Conservation (phyloP, 2,329 filamentous ascomycete species). For the Fusarium succisae region DNA sequence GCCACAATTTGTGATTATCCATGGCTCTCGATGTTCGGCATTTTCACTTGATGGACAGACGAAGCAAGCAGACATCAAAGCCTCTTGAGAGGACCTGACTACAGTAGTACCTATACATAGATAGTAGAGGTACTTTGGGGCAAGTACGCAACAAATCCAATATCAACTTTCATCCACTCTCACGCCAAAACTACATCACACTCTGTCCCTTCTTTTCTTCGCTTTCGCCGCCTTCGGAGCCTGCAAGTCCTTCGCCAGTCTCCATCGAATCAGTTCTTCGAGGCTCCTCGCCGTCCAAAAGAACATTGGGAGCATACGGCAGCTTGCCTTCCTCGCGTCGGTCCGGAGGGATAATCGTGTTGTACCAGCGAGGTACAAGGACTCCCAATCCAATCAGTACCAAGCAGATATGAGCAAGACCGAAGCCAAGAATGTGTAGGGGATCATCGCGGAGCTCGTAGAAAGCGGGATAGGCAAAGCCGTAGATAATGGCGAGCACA, state of each 20-base stretch:
- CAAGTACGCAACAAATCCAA: neutral
- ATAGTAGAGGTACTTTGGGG: no score
- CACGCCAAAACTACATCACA: neutral
- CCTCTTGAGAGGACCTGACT: neutral
- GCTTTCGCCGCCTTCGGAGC: conserved; percentile 7
- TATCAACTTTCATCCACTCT: neutral
- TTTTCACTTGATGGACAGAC: neutral
- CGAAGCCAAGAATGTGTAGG: conserved; percentile 60
- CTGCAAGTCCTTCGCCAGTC: conserved; percentile 3
- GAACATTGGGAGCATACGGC: conserved; percentile 37
- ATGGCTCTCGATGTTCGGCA: neutral
- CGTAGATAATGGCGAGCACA: conserved; percentile 60
- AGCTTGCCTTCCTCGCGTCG: conserved; percentile 57
- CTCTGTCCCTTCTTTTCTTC: conserved; percentile 20
- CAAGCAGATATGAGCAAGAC: conserved; percentile 57
- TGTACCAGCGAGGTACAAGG: conserved; percentile 63
- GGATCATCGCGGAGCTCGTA: conserved; percentile 59
- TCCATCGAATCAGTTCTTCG: conserved; percentile 30
- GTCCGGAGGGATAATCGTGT: conserved; percentile 59
- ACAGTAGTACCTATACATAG: no score
- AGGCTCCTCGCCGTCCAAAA: conserved; percentile 26
- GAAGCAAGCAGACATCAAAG: neutral
- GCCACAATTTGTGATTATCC: no score
- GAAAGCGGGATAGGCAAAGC: conserved; percentile 62
- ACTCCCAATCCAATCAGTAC: conserved; percentile 58